Conservation (phyloP, 805 yeast genomes). For the Priceomyces fermenticarens region DNA sequence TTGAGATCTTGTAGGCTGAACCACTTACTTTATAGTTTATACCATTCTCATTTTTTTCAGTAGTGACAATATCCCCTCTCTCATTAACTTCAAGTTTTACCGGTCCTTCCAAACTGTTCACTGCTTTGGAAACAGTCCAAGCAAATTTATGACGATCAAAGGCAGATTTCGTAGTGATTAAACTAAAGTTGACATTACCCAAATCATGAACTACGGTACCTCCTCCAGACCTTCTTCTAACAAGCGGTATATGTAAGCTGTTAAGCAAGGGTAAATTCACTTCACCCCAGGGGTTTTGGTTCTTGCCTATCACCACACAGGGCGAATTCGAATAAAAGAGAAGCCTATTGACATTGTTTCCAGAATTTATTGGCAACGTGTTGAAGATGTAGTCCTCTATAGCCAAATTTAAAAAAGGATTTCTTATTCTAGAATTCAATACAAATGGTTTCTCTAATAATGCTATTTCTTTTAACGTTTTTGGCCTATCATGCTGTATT, state of each 20-base stretch:
- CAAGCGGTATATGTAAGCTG: conserved; percentile 53
- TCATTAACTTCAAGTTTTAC: conserved; percentile 51
- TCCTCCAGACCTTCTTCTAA: conserved; percentile 88
- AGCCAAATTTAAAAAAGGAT: conserved; percentile 78
- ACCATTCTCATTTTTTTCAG: conserved; percentile 23
- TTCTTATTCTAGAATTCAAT: conserved; percentile 52
- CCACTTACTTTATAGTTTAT: conserved; percentile 71
- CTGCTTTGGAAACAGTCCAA: conserved; percentile 34
- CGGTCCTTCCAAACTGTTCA: conserved; percentile 16
- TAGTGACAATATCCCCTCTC: conserved; percentile 72
- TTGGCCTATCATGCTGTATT: neutral
- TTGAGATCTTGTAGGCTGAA: conserved; percentile 83
- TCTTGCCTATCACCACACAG: conserved; percentile 92
- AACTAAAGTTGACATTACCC: conserved; percentile 86
- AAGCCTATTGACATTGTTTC: conserved; percentile 47
- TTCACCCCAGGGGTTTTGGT: conserved; percentile 94
- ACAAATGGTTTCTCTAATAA: conserved; percentile 44
- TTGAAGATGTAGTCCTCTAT: conserved; percentile 76
- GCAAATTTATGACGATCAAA: conserved; percentile 63
- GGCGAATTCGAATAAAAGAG: conserved; percentile 74
- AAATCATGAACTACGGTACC: conserved; percentile 95
- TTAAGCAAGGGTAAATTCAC: conserved; percentile 57
- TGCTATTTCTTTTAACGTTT: conserved; percentile 1
- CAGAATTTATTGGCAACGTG: conserved; percentile 47
- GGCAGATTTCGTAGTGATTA: conserved; percentile 61